phyloP scores from a whole-genome alignment of 352 stramenopile genomes.

The Blastocystis sp. region DNA sequence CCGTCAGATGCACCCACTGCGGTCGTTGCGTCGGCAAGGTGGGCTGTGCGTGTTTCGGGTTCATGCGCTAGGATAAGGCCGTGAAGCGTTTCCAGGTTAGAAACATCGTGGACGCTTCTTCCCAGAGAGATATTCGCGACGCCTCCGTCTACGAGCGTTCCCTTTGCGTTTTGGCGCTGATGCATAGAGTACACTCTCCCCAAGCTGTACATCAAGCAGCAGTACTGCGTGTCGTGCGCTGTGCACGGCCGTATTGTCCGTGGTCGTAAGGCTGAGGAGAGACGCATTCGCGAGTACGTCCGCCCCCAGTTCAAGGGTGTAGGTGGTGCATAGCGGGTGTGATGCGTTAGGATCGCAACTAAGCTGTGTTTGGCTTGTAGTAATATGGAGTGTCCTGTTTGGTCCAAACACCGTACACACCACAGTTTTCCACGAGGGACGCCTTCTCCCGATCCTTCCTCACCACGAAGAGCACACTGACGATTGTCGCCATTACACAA shows the following conservation, averaged over 20 bases:
- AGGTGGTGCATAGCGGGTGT: not conserved
- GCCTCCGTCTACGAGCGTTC: conserved; percentile 88
- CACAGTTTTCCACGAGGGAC: not conserved
- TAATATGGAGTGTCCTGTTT: not conserved
- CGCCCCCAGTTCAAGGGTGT: conserved; percentile 66
- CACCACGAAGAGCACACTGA: not conserved
- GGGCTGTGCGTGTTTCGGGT: not conserved
- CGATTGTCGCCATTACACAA: not conserved
- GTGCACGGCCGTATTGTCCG: conserved; percentile 98
- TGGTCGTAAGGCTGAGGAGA: conserved; percentile 86
- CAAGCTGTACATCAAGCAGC: conserved; percentile 99
- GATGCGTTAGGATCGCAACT: not conserved
- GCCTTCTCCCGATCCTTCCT: not conserved
- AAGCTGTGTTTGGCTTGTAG: not conserved
- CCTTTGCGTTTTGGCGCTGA: not conserved
- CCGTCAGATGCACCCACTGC: conserved; percentile 61
- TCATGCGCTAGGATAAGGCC: conserved; percentile 79
- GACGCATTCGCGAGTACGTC: conserved; percentile 82
- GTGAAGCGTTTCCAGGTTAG: conserved; percentile 86
- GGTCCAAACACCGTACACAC: not conserved
- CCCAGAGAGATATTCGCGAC: conserved; percentile 95
- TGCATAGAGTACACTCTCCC: conserved; percentile 89
- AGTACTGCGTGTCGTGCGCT: conserved; percentile 97
- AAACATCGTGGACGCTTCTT: conserved; percentile 85
- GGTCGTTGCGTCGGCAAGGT: conserved; percentile 59